Conservation (phyloP, 108 stramenopile species). For the Chaetoceros muelleri region DNA sequence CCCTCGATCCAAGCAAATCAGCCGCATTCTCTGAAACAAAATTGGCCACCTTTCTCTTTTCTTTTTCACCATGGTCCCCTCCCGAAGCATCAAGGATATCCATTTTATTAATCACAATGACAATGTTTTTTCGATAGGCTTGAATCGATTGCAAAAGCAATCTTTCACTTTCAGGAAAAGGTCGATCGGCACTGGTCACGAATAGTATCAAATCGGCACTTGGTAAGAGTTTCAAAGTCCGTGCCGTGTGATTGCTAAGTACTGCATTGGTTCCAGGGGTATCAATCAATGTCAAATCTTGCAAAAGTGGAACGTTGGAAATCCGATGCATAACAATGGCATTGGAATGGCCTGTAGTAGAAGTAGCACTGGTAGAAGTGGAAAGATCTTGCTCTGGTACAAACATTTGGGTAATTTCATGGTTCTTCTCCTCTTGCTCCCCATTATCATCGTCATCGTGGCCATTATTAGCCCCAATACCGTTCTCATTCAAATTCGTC, state of each 20-base stretch:
- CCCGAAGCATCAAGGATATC: constrained; percentile 60
- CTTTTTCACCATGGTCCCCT: constrained; percentile 43
- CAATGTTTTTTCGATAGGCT: constrained; percentile 60
- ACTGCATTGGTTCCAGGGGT: constrained; percentile 82
- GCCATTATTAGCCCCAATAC: background rate
- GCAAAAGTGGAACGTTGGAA: constrained; percentile 35
- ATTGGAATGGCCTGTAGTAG: background rate
- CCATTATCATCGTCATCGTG: constrained; percentile 4
- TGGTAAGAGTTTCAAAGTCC: constrained; percentile 55
- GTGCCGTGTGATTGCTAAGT: constrained; percentile 55
- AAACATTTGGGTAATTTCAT: too few species aligned
- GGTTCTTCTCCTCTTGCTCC: background rate
- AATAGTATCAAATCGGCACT: constrained; percentile 75
- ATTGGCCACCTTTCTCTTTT: constrained; percentile 51
- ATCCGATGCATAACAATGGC: constrained; percentile 20
- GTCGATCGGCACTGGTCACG: constrained; percentile 77
- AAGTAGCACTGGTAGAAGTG: constrained; percentile 1
- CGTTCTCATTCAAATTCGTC: constrained; percentile 6
- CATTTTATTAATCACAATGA: constrained; percentile 80
- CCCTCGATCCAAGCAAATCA: constrained; percentile 58
- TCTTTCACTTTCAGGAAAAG: constrained; percentile 68
- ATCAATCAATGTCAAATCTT: constrained; percentile 68
- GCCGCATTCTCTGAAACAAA: constrained; percentile 66
- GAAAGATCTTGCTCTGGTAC: too few species aligned
- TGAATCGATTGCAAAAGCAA: constrained; percentile 45